phyloP scores from a whole-genome alignment of 768 basidiomycete genomes.

The Phylloporus arenicola region DNA sequence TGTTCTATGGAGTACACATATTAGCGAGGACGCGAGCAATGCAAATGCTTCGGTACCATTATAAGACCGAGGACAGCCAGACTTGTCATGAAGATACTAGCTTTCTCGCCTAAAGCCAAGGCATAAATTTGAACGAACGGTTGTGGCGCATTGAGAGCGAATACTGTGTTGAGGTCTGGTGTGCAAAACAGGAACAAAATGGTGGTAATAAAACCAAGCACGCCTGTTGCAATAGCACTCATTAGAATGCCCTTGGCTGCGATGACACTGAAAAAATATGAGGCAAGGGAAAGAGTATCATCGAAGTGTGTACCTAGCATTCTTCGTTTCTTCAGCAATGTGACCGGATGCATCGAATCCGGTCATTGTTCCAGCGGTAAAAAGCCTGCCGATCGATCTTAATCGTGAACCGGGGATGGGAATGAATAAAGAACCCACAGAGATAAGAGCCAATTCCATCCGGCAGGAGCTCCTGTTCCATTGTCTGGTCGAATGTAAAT shows the following conservation, averaged over 20 bases:
- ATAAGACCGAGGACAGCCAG: constrained; percentile 83
- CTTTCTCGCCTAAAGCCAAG: constrained; percentile 72
- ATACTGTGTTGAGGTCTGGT: constrained; percentile 70
- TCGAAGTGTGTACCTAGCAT: constrained; percentile 47
- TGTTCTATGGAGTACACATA: constrained; percentile 48
- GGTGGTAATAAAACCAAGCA: constrained; percentile 71
- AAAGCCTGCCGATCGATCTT: constrained; percentile 62
- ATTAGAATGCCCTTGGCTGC: constrained; percentile 80
- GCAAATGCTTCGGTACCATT: constrained; percentile 45
- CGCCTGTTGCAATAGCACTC: constrained; percentile 71
- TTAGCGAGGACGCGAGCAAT: not conserved
- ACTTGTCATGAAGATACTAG: constrained; percentile 82
- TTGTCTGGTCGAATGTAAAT: constrained; percentile 52
- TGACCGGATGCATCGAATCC: constrained; percentile 90
- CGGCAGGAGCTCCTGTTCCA: constrained; percentile 79
- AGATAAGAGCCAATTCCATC: constrained; percentile 89
- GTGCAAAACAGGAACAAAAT: constrained; percentile 84
- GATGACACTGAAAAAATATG: constrained; percentile 46
- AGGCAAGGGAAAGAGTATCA: not conserved
- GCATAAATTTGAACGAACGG: constrained; percentile 89
- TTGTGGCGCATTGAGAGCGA: constrained; percentile 76
- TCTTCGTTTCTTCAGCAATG: constrained; percentile 84
- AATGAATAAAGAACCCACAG: constrained; percentile 46
- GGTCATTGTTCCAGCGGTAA: constrained; percentile 81
- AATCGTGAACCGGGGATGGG: not conserved